Conservation (phyloP, 2,329 filamentous ascomycete species). For the Aspergillus hiratsukae region DNA sequence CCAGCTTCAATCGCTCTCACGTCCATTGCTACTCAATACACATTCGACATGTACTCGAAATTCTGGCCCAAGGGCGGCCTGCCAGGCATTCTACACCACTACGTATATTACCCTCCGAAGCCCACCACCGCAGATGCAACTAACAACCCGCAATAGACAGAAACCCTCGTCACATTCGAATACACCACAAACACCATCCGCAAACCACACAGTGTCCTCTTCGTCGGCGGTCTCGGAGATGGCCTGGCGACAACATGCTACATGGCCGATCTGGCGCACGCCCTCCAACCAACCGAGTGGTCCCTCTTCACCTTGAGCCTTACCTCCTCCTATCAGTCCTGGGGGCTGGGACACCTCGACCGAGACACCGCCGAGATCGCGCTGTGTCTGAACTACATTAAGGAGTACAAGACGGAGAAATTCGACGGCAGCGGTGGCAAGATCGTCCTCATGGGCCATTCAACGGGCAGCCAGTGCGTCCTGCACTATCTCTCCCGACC, state of each 20-base stretch:
- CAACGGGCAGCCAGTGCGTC: slow-evolving; percentile 64
- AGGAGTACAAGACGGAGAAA: slow-evolving; percentile 28
- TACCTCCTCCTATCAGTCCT: slow-evolving; percentile 51
- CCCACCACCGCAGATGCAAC: not conserved
- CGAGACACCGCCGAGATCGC: slow-evolving; percentile 53
- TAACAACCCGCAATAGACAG: slow-evolving; percentile 22
- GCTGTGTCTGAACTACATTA: slow-evolving; percentile 50
- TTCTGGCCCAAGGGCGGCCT: slow-evolving; percentile 36
- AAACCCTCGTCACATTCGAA: slow-evolving; percentile 40
- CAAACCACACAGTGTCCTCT: slow-evolving; percentile 50
- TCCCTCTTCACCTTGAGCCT: slow-evolving; percentile 50
- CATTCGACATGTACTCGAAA: slow-evolving; percentile 28
- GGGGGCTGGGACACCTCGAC: slow-evolving; percentile 50
- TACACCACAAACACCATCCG: slow-evolving; percentile 24
- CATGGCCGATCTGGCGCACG: slow-evolving; percentile 45
- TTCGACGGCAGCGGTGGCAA: slow-evolving; percentile 35
- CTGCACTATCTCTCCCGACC: slow-evolving; percentile 56
- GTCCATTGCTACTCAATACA: not conserved
- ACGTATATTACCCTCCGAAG: slow-evolving; percentile 21
- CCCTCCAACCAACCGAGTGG: slow-evolving; percentile 49
- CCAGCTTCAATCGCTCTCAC: not conserved
- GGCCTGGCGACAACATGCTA: slow-evolving; percentile 54
- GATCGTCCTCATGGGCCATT: slow-evolving; percentile 64
- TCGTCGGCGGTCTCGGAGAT: slow-evolving; percentile 57
- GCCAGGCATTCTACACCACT: slow-evolving; percentile 34